Conservation (phyloP, 2,329 filamentous ascomycete genomes). For the Diaporthe ampelina region DNA sequence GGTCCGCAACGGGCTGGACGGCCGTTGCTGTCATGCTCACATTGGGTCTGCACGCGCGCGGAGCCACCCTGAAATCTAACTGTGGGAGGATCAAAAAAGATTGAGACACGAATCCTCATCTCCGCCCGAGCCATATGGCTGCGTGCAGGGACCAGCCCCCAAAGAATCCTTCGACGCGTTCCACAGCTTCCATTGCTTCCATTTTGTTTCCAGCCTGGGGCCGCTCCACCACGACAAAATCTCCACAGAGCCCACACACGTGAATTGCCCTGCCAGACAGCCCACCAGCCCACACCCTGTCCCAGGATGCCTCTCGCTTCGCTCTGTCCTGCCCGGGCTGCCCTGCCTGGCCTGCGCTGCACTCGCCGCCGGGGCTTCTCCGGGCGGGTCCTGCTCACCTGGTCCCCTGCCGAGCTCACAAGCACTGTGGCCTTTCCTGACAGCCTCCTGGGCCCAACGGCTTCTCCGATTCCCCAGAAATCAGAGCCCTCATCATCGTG, state of each 20-base stretch:
- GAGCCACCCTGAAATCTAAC: slow-evolving; percentile 40
- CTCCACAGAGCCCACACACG: slow-evolving; percentile 6
- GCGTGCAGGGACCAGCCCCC: slow-evolving; percentile 40
- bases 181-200: slow-evolving; percentile 42
- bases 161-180: slow-evolving; percentile 38
- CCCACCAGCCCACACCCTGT: not conserved
- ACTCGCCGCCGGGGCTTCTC: slow-evolving; percentile 35
- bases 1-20: not conserved
- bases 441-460: slow-evolving; percentile 40
- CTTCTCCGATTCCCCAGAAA: slow-evolving; percentile 43
- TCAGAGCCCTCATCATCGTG: slow-evolving; percentile 28
- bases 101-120: slow-evolving; percentile 40
- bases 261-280: slow-evolving; percentile 14
- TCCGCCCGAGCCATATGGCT: slow-evolving; percentile 40
- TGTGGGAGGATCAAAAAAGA: slow-evolving; percentile 33
- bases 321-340: not conserved
- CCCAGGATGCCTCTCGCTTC: slow-evolving; percentile 23
- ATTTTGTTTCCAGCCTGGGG: slow-evolving; percentile 40
- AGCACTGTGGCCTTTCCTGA: slow-evolving; percentile 40
- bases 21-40: slow-evolving; percentile 27
- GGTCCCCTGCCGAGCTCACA: slow-evolving; percentile 23
- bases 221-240: slow-evolving; percentile 21
- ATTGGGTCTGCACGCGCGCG: slow-evolving; percentile 24
- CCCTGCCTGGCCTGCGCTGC: slow-evolving; percentile 32
- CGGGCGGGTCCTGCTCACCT: slow-evolving; percentile 32